Evolutionary conservation across 1,139 yeast species (phyloP).

Genomic region (Kodamaea alishanica): DNA sequence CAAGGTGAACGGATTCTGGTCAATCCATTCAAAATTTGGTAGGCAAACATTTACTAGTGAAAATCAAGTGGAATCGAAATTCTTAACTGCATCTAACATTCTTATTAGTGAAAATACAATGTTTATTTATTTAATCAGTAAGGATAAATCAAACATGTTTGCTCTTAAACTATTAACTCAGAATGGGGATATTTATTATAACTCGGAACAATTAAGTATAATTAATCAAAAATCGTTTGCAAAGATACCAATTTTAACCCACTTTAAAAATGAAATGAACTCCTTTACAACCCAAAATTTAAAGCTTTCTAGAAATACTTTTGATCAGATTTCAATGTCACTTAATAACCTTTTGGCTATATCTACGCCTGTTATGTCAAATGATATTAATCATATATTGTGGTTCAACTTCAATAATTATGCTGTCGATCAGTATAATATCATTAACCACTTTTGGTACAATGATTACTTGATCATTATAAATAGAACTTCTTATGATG

Average conservation of each 20-base stretch:
- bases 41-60: conserved; percentile 28
- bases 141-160: conserved; percentile 18
- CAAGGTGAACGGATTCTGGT: conserved; percentile 28
- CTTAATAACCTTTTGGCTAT: conserved; percentile 22
- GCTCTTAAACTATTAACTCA: conserved; percentile 22
- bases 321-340: conserved; percentile 25
- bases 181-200: conserved; percentile 20
- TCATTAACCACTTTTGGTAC: conserved; percentile 37
- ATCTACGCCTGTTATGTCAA: conserved; percentile 31
- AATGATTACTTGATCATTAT: conserved; percentile 33
- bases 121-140: conserved; percentile 22
- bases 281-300: conserved; percentile 13
- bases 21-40: conserved; percentile 36
- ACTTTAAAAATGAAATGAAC: conserved; percentile 26
- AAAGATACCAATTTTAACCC: conserved; percentile 34
- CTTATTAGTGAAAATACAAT: conserved; percentile 28
- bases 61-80: conserved; percentile 19
- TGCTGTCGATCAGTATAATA: conserved; percentile 32
- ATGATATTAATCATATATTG: conserved; percentile 31
- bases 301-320: conserved; percentile 22
- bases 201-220: conserved; percentile 27
- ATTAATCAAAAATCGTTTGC: conserved; percentile 18
- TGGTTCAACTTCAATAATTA: conserved; percentile 42
- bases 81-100: conserved; percentile 23
- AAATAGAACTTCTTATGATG: conserved; percentile 29